phyloP scores from a whole-genome alignment of 768 basidiomycete species.

The Leucosporidium scottii region DNA sequence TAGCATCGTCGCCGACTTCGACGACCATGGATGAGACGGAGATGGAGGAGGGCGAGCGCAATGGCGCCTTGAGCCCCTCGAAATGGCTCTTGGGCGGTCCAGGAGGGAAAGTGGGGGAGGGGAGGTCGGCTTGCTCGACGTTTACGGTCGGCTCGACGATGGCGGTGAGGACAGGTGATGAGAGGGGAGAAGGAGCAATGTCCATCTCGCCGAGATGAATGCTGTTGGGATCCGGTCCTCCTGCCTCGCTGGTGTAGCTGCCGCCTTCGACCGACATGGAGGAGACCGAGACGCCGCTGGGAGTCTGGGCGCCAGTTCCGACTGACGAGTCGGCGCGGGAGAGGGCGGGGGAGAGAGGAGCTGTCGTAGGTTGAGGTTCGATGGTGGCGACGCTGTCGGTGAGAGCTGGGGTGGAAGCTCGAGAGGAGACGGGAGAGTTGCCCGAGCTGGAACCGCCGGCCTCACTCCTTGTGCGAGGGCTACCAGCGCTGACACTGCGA shows the following conservation, averaged over 20 bases:
- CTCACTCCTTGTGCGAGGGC: constrained; percentile 10
- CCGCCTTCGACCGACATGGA: constrained; percentile 28
- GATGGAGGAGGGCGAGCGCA: constrained; percentile 6
- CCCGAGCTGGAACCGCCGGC: background rate
- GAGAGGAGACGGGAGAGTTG: background rate
- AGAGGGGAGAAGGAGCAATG: background rate
- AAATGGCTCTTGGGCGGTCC: constrained; percentile 6
- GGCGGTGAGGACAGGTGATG: background rate
- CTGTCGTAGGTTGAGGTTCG: background rate
- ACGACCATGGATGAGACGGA: constrained; percentile 25
- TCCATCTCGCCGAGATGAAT: constrained; percentile 1
- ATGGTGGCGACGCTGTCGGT: background rate
- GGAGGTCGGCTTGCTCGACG: background rate
- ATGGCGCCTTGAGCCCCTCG: background rate
- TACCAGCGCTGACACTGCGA: constrained; percentile 3
- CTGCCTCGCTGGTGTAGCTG: constrained; percentile 13
- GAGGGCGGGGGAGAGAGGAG: background rate
- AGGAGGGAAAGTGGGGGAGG: background rate
- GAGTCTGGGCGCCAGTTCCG: constrained; percentile 11
- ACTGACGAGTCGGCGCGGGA: background rate
- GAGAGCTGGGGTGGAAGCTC: background rate
- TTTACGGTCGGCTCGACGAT: background rate
- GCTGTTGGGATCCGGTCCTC: background rate
- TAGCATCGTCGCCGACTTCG: constrained; percentile 4
- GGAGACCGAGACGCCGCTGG: constrained; percentile 20